Evolutionary conservation across 2,329 filamentous ascomycete genomes (phyloP).

Genomic region (Clonostachys solani): DNA sequence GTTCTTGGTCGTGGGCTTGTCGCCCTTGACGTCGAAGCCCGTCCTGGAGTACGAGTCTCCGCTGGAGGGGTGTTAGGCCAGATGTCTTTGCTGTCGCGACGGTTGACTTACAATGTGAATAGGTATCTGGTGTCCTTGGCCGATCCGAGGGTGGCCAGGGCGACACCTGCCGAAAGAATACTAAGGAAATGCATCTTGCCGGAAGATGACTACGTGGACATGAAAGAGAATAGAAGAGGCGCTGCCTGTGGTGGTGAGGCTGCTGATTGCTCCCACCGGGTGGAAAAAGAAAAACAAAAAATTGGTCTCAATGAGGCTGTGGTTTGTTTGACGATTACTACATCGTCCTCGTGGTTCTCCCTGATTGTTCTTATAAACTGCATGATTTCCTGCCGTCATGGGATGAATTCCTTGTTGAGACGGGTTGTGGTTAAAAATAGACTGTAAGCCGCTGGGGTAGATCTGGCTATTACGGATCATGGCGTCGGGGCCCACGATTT

Average conservation of each 20-base stretch:
- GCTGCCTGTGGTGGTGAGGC: background rate
- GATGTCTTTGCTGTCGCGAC: too few relatives aligned
- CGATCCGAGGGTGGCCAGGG: background rate
- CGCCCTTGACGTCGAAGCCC: slow-evolving; percentile 47
- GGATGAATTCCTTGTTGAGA: too few relatives aligned
- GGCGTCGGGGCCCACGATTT: too few relatives aligned
- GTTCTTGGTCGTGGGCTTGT: slow-evolving; percentile 47
- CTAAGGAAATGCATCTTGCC: background rate
- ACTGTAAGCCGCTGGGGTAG: too few relatives aligned
- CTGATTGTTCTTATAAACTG: too few relatives aligned
- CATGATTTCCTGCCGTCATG: too few relatives aligned
- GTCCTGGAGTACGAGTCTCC: slow-evolving; percentile 25
- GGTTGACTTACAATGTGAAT: slow-evolving; percentile 1
- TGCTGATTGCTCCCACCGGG: background rate
- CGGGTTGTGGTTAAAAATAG: too few relatives aligned
- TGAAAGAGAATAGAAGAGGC: too few relatives aligned
- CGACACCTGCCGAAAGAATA: background rate
- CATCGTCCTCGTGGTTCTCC: too few relatives aligned
- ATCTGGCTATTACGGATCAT: too few relatives aligned
- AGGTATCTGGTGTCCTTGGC: slow-evolving; percentile 1
- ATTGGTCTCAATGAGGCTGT: background rate
- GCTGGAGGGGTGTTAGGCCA: slow-evolving; percentile 4
- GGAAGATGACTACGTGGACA: background rate
- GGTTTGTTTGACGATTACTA: too few relatives aligned
- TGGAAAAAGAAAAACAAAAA: background rate